Percentiles rank a stretch among this genome's conserved stretches.
Evolutionary conservation across 208 protist genomes (phyloP).

Genomic region (Trypanosoma grayi): DNA sequence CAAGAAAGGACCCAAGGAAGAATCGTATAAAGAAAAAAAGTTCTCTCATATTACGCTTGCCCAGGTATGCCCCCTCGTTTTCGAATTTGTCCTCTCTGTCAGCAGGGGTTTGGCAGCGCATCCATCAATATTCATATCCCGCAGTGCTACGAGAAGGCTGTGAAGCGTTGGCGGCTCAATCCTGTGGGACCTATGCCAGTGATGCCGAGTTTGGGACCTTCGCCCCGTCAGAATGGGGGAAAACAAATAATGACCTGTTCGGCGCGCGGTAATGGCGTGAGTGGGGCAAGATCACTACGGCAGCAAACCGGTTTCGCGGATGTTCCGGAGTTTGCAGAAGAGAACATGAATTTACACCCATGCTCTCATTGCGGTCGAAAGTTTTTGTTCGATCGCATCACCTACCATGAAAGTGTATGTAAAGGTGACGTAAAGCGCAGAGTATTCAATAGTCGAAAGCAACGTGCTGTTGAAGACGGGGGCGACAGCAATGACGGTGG

Average conservation of each 20-base stretch:
- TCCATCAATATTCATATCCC: conserved; percentile 87
- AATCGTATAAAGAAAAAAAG: too few species aligned
- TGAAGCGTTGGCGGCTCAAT: conserved; percentile 80
- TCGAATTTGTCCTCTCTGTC: conserved; percentile 75
- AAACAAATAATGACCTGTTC: conserved; percentile 16
- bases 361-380: conserved; percentile 84
- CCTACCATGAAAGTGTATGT: conserved; percentile 91
- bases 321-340: conserved; percentile 23
- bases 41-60: not conserved
- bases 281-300: conserved; percentile 44
- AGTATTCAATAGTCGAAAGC: conserved; percentile 76
- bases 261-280: conserved; percentile 46
- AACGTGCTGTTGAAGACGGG: conserved; percentile 50
- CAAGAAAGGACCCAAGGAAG: too few species aligned
- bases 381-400: conserved; percentile 87
- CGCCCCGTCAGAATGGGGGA: not conserved
- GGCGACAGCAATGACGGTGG: conserved; percentile 26
- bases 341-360: conserved; percentile 72
- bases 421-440: conserved; percentile 65
- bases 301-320: conserved; percentile 2
- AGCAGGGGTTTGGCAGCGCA: conserved; percentile 75
- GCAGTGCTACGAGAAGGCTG: conserved; percentile 87
- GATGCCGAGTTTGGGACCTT: conserved; percentile 40
- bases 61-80: conserved; percentile 64
- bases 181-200: conserved; percentile 71